These are phyloP conservation scores for Ascochyta viciae-villosae DNA, from an alignment of 2,329 filamentous ascomycete genomes.

Conservation along the genomic window DNA sequence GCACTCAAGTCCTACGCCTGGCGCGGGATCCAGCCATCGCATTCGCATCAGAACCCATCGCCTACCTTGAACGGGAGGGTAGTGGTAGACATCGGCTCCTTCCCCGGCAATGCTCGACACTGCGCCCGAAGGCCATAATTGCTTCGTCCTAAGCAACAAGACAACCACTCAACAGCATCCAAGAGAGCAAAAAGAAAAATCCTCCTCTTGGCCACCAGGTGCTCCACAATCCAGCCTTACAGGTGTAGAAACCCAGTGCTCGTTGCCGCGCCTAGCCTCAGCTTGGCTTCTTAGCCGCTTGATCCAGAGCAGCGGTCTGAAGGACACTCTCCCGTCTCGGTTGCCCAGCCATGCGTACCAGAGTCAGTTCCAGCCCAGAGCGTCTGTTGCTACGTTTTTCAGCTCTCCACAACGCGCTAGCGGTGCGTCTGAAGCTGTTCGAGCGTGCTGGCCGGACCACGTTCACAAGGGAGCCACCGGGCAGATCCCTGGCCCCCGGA, in stretches of 20 bases:
- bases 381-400: conserved; percentile 5
- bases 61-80: too few species aligned
- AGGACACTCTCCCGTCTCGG: conserved; percentile 7
- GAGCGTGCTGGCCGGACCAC: neutral
- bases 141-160: neutral
- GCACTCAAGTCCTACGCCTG: neutral
- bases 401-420: conserved; percentile 15
- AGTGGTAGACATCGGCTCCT: neutral
- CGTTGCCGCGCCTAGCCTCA: conserved; percentile 1
- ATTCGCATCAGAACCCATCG: neutral
- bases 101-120: too few species aligned
- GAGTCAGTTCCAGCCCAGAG: conserved; percentile 9
- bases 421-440: neutral
- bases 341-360: conserved; percentile 4
- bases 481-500: conserved; percentile 2
- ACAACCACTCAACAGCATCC: neutral
- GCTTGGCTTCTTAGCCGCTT: neutral
- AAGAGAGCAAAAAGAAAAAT: conserved; percentile 1
- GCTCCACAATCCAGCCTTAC: conserved; percentile 1
- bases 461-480: conserved; percentile 4
- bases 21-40: neutral
- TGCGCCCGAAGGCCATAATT: too few species aligned
- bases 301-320: conserved; percentile 14
- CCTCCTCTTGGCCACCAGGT: neutral
- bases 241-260: neutral